Base-by-base conservation (phyloP, 1,139 yeast species). In the Pichia sp. region DNA sequence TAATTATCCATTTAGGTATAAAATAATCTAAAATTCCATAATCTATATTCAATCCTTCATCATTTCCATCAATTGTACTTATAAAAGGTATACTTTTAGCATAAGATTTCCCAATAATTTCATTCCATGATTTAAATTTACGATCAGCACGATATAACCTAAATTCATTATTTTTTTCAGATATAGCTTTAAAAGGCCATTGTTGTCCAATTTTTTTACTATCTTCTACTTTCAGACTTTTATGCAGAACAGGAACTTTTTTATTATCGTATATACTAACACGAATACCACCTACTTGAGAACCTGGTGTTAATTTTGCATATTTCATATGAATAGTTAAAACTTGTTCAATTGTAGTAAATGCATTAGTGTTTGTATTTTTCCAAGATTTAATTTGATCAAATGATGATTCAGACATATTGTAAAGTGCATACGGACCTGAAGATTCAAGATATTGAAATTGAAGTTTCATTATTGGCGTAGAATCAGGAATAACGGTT, bases 311-410 rank as follows among this genome's bases (percentile, higher is more conserved):
- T 5, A 48, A 22, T 33, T 46, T 48, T 5, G 44, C 20, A 36
- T 46, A 48, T 22, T 40, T 40, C 9, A 48, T 8, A 35, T 46
- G 34, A 6, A 48, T 14, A 25, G 42, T 45, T 10, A 48, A 24
- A 5, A 40, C 38, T 28, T 48, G 51, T 23, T 42, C 47, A 6
- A 48, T 32, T 26, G 32, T 37, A 1, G 50, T 46, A 27, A 48
- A 48, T 14, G 34, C 13, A 29, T 48, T 48, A 2, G 21, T 40
- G 18, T 38, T 46, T 16, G 43, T 15, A 9, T 27, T 16, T 18
- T 42, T 28, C 51, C 51, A 48, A 16, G 43, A 40, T 9, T 14
- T 27, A 4, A 38, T 22, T 10, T 35, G 25, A n/a, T 33, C 31
- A 15, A 26, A 15, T 15, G 48, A 40, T 9, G 42, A 38, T 10